These are phyloP conservation scores for Candida easanensis DNA, from an alignment of 805 yeast genomes.

Conservation along the genomic window DNA sequence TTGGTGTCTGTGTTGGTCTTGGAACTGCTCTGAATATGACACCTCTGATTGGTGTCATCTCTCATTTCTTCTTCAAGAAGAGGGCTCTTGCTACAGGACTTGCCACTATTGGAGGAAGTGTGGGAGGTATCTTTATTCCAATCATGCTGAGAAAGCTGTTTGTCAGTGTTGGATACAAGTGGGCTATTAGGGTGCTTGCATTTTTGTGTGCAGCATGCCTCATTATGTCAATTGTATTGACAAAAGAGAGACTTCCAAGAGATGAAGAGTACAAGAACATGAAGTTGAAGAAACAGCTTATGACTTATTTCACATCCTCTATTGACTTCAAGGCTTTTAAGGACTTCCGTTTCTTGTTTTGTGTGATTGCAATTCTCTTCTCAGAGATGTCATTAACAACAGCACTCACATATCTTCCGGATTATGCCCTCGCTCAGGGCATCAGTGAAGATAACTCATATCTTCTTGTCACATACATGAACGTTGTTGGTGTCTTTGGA, in stretches of 20 bases:
- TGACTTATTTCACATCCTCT: constrained; percentile 18
- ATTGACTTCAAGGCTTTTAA: constrained; percentile 29
- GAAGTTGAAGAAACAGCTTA: constrained; percentile 26
- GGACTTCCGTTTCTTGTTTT: constrained; percentile 36
- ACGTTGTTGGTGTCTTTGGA: constrained; percentile 39
- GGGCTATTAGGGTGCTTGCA: constrained; percentile 59
- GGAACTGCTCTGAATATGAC: constrained; percentile 62
- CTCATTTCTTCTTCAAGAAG: constrained; percentile 62
- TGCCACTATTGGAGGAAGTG: constrained; percentile 52
- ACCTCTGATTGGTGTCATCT: constrained; percentile 58
- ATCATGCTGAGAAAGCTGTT: constrained; percentile 50
- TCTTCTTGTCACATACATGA: constrained; percentile 43
- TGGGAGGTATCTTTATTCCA: constrained; percentile 60
- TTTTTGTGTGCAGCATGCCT: constrained; percentile 43
- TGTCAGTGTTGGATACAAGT: constrained; percentile 48
- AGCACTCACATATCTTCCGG: constrained; percentile 47
- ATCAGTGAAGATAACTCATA: constrained; percentile 38
- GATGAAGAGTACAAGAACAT: constrained; percentile 26
- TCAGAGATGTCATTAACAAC: constrained; percentile 36
- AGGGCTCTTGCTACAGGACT: constrained; percentile 56
- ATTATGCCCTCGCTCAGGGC: constrained; percentile 47
- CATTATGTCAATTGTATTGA: constrained; percentile 32
- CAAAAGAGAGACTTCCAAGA: constrained; percentile 42
- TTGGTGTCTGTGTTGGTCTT: constrained; percentile 53
- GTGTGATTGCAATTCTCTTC: constrained; percentile 32